Conservation (phyloP, 1,139 yeast species). For the Yamadazyma friedrichii region DNA sequence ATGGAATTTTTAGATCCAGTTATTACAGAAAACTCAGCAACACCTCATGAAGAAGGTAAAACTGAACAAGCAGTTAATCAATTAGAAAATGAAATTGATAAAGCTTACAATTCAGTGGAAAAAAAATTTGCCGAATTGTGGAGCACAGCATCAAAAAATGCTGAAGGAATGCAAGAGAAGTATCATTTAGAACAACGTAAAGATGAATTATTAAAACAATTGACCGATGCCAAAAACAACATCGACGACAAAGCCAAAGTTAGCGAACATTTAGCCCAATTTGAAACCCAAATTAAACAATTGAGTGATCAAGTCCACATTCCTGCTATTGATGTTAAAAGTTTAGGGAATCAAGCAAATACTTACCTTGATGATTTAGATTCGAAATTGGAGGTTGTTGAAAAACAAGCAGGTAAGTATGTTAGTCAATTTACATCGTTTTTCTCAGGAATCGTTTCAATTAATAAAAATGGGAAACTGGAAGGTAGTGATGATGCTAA, state of each 20-base stretch:
- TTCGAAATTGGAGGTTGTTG: conserved; percentile 65
- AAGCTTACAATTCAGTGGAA: conserved; percentile 48
- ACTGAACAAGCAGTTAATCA: conserved; percentile 50
- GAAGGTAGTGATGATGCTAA: conserved; percentile 3
- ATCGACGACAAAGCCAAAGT: conserved; percentile 25
- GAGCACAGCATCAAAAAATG: conserved; percentile 34
- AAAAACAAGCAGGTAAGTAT: conserved; percentile 59
- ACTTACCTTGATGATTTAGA: conserved; percentile 65
- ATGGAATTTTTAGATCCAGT: conserved; percentile 39
- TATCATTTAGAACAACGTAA: conserved; percentile 43
- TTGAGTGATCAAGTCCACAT: conserved; percentile 14
- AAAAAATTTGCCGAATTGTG: conserved; percentile 39
- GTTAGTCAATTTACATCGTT: conserved; percentile 58
- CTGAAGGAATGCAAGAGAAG: conserved; percentile 32
- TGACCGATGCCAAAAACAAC: conserved; percentile 30
- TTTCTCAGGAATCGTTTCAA: conserved; percentile 50
- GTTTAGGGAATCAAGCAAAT: conserved; percentile 44
- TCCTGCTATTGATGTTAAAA: conserved; percentile 20
- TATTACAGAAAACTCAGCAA: conserved; percentile 10
- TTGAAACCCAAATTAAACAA: conserved; percentile 33
- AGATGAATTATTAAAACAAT: conserved; percentile 33
- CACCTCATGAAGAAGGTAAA: conserved; percentile 18
- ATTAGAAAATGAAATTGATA: conserved; percentile 54
- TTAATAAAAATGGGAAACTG: conserved; percentile 17
- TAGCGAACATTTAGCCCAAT: conserved; percentile 25